Conservation (phyloP, 2,329 filamentous ascomycete genomes). For the Immersiporthe knoxdaviesiana region DNA sequence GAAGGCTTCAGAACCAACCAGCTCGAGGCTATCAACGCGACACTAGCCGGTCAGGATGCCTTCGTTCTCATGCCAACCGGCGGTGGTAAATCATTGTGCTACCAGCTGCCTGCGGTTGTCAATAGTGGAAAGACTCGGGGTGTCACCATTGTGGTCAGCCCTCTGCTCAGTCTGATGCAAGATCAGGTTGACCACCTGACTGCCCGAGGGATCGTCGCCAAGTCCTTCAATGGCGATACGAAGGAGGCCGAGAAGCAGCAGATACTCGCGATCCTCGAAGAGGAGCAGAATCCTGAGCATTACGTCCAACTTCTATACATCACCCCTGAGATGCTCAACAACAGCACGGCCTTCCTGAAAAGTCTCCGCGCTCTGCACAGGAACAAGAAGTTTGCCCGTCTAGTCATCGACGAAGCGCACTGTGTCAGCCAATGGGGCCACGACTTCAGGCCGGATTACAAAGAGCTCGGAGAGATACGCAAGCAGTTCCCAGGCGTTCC, state of each 20-base stretch:
- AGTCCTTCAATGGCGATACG: slow-evolving; percentile 80
- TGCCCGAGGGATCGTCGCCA: slow-evolving; percentile 75
- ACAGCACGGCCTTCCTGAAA: slow-evolving; percentile 70
- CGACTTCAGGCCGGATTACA: slow-evolving; percentile 96
- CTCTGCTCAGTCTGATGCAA: slow-evolving; percentile 92
- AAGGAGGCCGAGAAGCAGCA: slow-evolving; percentile 61
- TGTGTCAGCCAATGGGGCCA: slow-evolving; percentile 99
- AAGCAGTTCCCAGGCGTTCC: slow-evolving; percentile 76
- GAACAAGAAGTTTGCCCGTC: slow-evolving; percentile 75
- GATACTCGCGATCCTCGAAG: slow-evolving; percentile 67
- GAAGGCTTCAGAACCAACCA: slow-evolving; percentile 89
- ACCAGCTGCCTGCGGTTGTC: slow-evolving; percentile 89
- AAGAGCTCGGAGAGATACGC: slow-evolving; percentile 76
- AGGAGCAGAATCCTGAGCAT: slow-evolving; percentile 66
- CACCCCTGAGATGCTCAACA: slow-evolving; percentile 94
- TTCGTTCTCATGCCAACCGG: slow-evolving; percentile 98
- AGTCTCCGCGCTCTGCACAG: slow-evolving; percentile 70
- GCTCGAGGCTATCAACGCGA: slow-evolving; percentile 93
- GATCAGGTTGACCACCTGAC: slow-evolving; percentile 89
- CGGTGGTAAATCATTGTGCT: slow-evolving; percentile 94
- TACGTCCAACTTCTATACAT: slow-evolving; percentile 89
- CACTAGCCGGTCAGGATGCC: slow-evolving; percentile 81
- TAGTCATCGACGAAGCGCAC: slow-evolving; percentile 98
- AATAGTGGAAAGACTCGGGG: slow-evolving; percentile 79
- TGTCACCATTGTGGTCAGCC: slow-evolving; percentile 93